phyloP scores from a whole-genome alignment of 1,284 basidiomycete genomes.

The Cryptococcus deneoformans region DNA sequence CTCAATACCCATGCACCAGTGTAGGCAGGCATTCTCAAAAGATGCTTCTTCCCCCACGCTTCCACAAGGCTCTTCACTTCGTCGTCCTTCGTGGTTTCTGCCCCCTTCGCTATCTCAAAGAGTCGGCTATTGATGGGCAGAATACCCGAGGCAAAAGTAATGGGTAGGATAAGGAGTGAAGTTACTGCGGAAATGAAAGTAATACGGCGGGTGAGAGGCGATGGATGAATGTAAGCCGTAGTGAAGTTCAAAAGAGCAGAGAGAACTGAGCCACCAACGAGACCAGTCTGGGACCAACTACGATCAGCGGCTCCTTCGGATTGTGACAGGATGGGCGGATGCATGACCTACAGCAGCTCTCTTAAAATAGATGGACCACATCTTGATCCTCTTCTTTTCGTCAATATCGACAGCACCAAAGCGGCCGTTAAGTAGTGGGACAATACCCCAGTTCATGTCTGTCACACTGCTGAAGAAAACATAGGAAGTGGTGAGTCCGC shows the following conservation, averaged over 20 bases:
- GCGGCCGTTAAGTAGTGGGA: conserved; percentile 21
- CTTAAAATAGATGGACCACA: conserved; percentile 18
- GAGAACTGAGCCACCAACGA: conserved; percentile 8
- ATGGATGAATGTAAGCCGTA: conserved; percentile 18
- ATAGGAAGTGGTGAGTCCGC: conserved; percentile 19
- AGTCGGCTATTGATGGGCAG: conserved; percentile 21
- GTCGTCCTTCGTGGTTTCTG: background rate
- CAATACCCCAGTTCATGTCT: conserved; percentile 19
- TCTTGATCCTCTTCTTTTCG: conserved; percentile 13
- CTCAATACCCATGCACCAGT: conserved; percentile 7
- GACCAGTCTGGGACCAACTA: conserved; percentile 5
- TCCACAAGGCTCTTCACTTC: conserved; percentile 16
- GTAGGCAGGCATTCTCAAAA: conserved; percentile 11
- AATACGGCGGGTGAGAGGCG: conserved; percentile 12
- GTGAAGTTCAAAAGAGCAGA: conserved; percentile 12
- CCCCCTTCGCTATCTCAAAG: conserved; percentile 8
- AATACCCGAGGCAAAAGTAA: conserved; percentile 17
- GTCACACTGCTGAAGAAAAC: conserved; percentile 24
- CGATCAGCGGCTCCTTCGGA: background rate
- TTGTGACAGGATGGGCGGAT: background rate
- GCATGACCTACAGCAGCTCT: conserved; percentile 16
- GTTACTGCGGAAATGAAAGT: conserved; percentile 17
- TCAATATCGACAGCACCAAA: conserved; percentile 1
- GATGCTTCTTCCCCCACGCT: conserved; percentile 22
- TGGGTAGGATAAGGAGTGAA: conserved; percentile 20